These are phyloP conservation scores for Chrysanthemum makinoi DNA, from an alignment of 129 eudicot genomes.

Conservation along the genomic window DNA sequence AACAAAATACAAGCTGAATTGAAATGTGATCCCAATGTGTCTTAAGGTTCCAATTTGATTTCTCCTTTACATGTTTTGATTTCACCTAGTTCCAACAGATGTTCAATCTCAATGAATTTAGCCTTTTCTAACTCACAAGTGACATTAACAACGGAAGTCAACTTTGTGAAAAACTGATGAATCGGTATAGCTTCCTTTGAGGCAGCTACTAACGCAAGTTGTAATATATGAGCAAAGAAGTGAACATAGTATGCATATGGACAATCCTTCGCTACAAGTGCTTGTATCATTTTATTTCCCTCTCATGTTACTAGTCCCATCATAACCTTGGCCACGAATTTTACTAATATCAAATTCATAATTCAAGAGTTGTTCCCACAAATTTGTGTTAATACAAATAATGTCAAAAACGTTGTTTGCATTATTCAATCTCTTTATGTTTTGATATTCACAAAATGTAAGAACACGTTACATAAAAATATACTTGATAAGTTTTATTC, in stretches of 20 bases:
- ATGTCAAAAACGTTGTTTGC: too few relatives aligned
- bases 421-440: too few relatives aligned
- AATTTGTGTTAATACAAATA: too few relatives aligned
- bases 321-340: constrained; percentile 1
- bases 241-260: background rate
- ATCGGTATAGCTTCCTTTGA: background rate
- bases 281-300: constrained; percentile 3
- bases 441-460: too few relatives aligned
- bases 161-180: constrained; percentile 6
- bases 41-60: background rate
- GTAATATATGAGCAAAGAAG: background rate
- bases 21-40: background rate
- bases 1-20: background rate
- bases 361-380: background rate
- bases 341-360: background rate
- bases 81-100: background rate
- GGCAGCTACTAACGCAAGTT: background rate
- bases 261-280: background rate
- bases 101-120: background rate
- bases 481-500: too few relatives aligned
- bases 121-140: background rate
- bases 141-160: background rate
- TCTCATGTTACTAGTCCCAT: constrained; percentile 6
- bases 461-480: too few relatives aligned
- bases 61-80: background rate